Base-by-base conservation (phyloP, 2,329 filamentous ascomycete species). In the Aspergillus fumigatus region DNA sequence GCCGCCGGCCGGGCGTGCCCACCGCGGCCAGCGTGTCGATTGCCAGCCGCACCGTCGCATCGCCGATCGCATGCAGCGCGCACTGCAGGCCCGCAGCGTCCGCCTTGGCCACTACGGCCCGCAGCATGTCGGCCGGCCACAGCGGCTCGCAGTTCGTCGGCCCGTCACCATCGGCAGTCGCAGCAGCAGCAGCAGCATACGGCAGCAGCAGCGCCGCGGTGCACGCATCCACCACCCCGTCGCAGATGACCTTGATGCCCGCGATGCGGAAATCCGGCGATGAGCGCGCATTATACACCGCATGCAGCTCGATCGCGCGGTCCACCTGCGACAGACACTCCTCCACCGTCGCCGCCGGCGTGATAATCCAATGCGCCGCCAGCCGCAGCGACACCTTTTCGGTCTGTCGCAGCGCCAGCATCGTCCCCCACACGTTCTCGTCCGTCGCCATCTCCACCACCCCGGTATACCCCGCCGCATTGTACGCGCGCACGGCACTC, bases 391-490 rank as follows among this genome's bases (percentile, higher is more conserved):
- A 70, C 2, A 79, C 53, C 1, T 59, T 49, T 3, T 59, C 70
- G 0, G 65, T 60, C n/a, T 60, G 59, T 10, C 67, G 70, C 4
- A 79, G 62, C 6, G 68, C 62, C 2, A 72, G 60, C 47, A 80
- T 65, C 0, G 74, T 72, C 32, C 72, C 72, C 78, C 79, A 81
- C 1, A 71, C 70, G 48, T 74, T 76, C 51, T 80, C 78, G 56
- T 80, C 77, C 73, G 78, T 80, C 21, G 79, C 79, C 79, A 81
- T 80, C 48, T 81, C 79, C 14, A 80, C 70, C 32, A 79, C 69
- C 2, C 78, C 77, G 1, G 79, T 81, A 55, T 77, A 79, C 4
- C 79, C 79, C 0, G 74, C 73, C 0, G 67, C 62, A 53, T 75
- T 75, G 54, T 80, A 80, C 4, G 73, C 75, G 1, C 59, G 52